Base-by-base conservation (phyloP, 169 alveolate species). In the Cryptosporidium bovis region DNA sequence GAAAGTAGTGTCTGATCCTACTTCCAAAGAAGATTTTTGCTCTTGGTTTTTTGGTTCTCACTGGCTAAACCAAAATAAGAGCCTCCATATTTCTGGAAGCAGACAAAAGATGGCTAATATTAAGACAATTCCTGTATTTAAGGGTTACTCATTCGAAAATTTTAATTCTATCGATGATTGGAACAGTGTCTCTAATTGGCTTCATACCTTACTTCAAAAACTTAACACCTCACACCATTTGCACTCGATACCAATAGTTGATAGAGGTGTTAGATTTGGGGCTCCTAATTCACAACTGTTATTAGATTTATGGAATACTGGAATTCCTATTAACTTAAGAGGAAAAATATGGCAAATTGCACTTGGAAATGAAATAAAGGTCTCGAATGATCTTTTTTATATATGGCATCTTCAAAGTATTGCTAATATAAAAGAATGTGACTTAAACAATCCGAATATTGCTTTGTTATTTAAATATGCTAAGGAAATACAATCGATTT, bases 31-130 rank as follows among this genome's bases (percentile, higher is more conserved):
- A 18, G n/a, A 48, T 20, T 77, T 60, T n/a, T 29, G 29, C 20
- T 20, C 31, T 20, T 77, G 77, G 87, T 77, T 77, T 48, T 77
- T 77, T 60, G 87, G 87, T 12, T 77, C 71, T 13, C 87, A 77
- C 18, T 77, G 71, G 87, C 12, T 77, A 36, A 77, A 77, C 44
- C 87, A 77, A 33, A 60, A 58, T 60, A 77, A 58, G 33, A 77
- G 71, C 48, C 44, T 77, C 64, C 64, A 77, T 44, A 56, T 62
- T 24, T 60, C 64, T 24, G 87, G 33, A 12, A 62, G 33, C 27
- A 77, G 24, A 40, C 60, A 55, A 15, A 77, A 60, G 18, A 13
- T 62, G 20, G 18, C 65, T 27, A 60, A 46, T 24, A 15, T 77
- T 15, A 77, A 48, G 48, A 44, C 87, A 4, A 13, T 77, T 40